These are phyloP conservation scores for Cutaneotrichosporon arboriforme DNA, from an alignment of 1,284 basidiomycete species.

Conservation along the genomic window DNA sequence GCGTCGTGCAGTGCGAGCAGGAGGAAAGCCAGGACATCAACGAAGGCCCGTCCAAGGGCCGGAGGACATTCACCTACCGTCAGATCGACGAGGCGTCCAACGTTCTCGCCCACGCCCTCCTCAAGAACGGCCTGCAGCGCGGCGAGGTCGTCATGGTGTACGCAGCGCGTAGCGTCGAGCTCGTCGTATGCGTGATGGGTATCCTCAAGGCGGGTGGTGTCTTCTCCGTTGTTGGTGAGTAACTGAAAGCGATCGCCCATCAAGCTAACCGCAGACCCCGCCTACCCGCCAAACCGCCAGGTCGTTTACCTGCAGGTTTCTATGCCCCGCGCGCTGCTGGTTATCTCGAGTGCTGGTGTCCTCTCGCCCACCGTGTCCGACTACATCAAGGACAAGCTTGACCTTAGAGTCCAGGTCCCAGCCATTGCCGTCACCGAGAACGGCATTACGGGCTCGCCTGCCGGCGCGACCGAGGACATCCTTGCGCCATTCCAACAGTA, in stretches of 20 bases:
- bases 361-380: constrained; percentile 78
- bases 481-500: constrained; percentile 50
- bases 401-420: constrained; percentile 88
- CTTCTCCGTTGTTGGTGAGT: constrained; percentile 91
- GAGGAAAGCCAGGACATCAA: constrained; percentile 45
- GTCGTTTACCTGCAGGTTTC: constrained; percentile 95
- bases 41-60: constrained; percentile 45
- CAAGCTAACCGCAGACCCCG: constrained; percentile 63
- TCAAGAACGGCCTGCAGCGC: constrained; percentile 76
- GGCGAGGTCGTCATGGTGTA: constrained; percentile 99
- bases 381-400: constrained; percentile 73
- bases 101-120: constrained; percentile 82
- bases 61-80: constrained; percentile 67
- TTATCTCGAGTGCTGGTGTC: constrained; percentile 83
- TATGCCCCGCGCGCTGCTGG: constrained; percentile 83
- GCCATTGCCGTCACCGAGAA: constrained; percentile 72
- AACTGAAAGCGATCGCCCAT: too few species aligned
- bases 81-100: constrained; percentile 82
- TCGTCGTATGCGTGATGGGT: constrained; percentile 95
- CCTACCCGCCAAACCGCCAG: constrained; percentile 91
- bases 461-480: constrained; percentile 38
- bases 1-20: constrained; percentile 70
- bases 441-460: constrained; percentile 62
- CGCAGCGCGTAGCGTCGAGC: constrained; percentile 90
- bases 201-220: constrained; percentile 94